Evolutionary conservation across 2,329 filamentous ascomycete species (phyloP).

Genomic region (Stemphylium lycopersici): DNA sequence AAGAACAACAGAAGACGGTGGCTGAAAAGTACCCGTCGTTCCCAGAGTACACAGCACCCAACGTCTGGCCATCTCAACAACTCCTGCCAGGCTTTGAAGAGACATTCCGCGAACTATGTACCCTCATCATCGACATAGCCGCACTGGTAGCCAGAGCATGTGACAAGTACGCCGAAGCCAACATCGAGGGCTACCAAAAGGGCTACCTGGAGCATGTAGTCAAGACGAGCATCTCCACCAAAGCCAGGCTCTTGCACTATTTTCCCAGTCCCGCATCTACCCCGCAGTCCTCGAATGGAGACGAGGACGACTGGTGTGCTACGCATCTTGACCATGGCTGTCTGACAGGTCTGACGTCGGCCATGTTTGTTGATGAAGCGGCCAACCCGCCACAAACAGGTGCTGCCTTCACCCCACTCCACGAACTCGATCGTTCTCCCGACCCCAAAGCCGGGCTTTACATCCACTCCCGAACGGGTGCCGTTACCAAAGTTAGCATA

Average conservation of each 20-base stretch:
- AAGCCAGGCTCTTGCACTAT: slow-evolving; percentile 91
- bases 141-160: slow-evolving; percentile 89
- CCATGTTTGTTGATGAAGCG: slow-evolving; percentile 92
- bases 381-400: slow-evolving; percentile 44
- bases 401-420: slow-evolving; percentile 58
- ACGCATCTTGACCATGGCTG: slow-evolving; percentile 92
- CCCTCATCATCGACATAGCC: slow-evolving; percentile 85
- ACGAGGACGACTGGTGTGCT: slow-evolving; percentile 94
- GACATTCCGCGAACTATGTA: slow-evolving; percentile 77
- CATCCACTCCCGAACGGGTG: slow-evolving; percentile 82
- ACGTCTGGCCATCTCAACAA: slow-evolving; percentile 79
- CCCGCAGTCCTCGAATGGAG: slow-evolving; percentile 37
- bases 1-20: slow-evolving; percentile 60
- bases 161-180: slow-evolving; percentile 79
- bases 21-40: slow-evolving; percentile 67
- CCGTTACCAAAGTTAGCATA: slow-evolving; percentile 89
- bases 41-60: slow-evolving; percentile 86
- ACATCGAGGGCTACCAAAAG: slow-evolving; percentile 75
- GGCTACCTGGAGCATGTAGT: slow-evolving; percentile 90
- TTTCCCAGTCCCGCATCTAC: slow-evolving; percentile 64
- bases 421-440: slow-evolving; percentile 76
- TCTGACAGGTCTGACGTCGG: slow-evolving; percentile 88
- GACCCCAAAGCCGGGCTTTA: slow-evolving; percentile 90
- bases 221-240: slow-evolving; percentile 82
- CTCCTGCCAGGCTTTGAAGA: slow-evolving; percentile 76